Percentiles rank a stretch among this genome's conserved stretches.
These are phyloP conservation scores for Phytopythium mirpurense DNA, from an alignment of 352 stramenopile genomes.

Conservation along the genomic window DNA sequence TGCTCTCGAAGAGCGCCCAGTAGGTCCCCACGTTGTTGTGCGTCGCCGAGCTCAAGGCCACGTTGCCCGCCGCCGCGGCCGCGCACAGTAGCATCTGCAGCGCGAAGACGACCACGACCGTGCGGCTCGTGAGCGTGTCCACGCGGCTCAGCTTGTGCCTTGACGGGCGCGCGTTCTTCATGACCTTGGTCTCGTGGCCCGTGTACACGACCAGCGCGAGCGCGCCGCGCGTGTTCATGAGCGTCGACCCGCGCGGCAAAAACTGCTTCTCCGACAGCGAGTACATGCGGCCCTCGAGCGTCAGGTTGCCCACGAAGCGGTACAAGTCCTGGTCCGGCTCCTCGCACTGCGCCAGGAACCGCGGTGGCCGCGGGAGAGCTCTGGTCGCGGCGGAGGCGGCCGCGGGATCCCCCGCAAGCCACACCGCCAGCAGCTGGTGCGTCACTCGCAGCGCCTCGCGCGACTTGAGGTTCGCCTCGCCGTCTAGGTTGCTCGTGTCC, in stretches of 20 bases:
- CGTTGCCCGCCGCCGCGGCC: constrained; percentile 32
- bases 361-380: constrained; percentile 1
- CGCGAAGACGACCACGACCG: constrained; percentile 72
- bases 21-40: constrained; percentile 2
- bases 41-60: constrained; percentile 11
- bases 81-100: constrained; percentile 67
- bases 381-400: too few relatives aligned
- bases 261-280: constrained; percentile 79
- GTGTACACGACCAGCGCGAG: constrained; percentile 74
- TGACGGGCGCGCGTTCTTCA: constrained; percentile 80
- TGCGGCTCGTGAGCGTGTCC: constrained; percentile 69
- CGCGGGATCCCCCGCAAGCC: not conserved
- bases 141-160: constrained; percentile 84
- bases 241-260: constrained; percentile 54
- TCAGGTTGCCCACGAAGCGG: constrained; percentile 69
- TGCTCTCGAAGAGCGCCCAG: not conserved
- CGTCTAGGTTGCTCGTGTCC: constrained; percentile 80
- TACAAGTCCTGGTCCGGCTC: constrained; percentile 76
- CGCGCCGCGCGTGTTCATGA: constrained; percentile 82
- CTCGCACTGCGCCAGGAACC: constrained; percentile 74
- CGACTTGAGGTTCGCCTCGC: constrained; percentile 73
- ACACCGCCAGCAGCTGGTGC: constrained; percentile 9
- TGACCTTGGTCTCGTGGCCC: constrained; percentile 88
- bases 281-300: constrained; percentile 46
- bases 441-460: constrained; percentile 46